A percentile compares a stretch with the other conserved stretches of the same genome.
Evolutionary conservation across 78 protist genomes (phyloP).

Genomic region (Polysphondylium violaceum): DNA sequence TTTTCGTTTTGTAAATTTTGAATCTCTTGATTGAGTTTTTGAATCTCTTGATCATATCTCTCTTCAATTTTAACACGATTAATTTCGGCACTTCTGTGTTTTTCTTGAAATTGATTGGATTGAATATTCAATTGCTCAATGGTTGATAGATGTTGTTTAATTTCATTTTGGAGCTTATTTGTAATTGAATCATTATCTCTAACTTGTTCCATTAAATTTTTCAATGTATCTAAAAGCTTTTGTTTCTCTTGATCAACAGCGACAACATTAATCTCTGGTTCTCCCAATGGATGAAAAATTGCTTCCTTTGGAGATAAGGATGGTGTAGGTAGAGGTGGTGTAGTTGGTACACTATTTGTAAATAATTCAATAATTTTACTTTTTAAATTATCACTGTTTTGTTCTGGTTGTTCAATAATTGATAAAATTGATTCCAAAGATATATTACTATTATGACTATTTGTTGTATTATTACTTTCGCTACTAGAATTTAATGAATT

Average conservation of each 20-base stretch:
- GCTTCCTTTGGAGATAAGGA: constrained; percentile 16
- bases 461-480: not conserved
- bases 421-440: constrained; percentile 11
- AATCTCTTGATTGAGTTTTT: not conserved
- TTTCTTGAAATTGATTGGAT: constrained; percentile 30
- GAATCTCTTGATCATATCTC: constrained; percentile 24
- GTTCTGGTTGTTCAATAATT: not conserved
- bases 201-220: constrained; percentile 70
- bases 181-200: constrained; percentile 25
- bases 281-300: constrained; percentile 73
- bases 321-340: constrained; percentile 5
- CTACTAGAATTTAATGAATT: not conserved
- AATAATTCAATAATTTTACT: not conserved
- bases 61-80: constrained; percentile 71
- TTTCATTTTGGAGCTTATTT: not conserved
- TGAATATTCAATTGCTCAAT: constrained; percentile 15
- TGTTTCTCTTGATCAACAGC: constrained; percentile 55
- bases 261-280: constrained; percentile 39
- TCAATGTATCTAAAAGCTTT: constrained; percentile 57
- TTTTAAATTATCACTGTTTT: not conserved
- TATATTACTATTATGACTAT: not conserved
- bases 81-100: constrained; percentile 39
- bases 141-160: not conserved
- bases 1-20: not conserved
- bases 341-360: not conserved